Percentiles rank a stretch among this genome's conserved stretches.
Conservation (phyloP, 768 basidiomycete genomes). For the Pisolithus tinctorius region DNA sequence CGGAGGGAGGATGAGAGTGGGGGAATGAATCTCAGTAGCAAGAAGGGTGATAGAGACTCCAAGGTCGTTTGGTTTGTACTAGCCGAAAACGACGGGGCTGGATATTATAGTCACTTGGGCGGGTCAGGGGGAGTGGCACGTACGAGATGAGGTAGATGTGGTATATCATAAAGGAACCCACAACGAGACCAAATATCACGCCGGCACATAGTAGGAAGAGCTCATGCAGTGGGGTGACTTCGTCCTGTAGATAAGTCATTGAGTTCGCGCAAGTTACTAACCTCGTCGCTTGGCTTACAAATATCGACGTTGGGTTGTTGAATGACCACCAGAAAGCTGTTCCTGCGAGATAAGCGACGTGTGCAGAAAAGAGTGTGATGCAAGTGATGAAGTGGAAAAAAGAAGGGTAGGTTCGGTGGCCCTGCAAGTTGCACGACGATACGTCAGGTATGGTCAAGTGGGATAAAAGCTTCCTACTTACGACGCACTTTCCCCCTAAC, state of each 20-base stretch:
- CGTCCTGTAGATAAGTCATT: conserved; percentile 37
- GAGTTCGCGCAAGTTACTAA: neutral
- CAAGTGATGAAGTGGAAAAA: conserved; percentile 74
- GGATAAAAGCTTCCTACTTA: conserved; percentile 29
- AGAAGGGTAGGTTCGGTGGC: conserved; percentile 77
- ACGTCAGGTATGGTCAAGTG: neutral
- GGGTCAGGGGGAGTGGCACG: conserved; percentile 22
- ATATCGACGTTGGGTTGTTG: conserved; percentile 47
- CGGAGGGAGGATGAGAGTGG: conserved; percentile 42
- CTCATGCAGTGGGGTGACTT: conserved; percentile 63
- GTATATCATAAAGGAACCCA: conserved; percentile 72
- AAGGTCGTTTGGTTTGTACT: conserved; percentile 87
- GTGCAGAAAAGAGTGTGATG: conserved; percentile 54
- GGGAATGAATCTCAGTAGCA: conserved; percentile 66
- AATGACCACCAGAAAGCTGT: conserved; percentile 61
- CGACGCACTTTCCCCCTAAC: conserved; percentile 73
- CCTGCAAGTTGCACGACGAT: conserved; percentile 35
- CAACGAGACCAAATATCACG: conserved; percentile 50
- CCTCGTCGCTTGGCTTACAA: conserved; percentile 35
- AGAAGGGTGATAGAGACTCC: conserved; percentile 69
- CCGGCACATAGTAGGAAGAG: conserved; percentile 57
- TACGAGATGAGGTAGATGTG: conserved; percentile 73
- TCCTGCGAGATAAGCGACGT: conserved; percentile 49
- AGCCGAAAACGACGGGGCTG: neutral
- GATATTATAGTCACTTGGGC: neutral